Base-by-base conservation (phyloP, 495 filamentous ascomycete genomes). In the Penicillium chermesinum region DNA sequence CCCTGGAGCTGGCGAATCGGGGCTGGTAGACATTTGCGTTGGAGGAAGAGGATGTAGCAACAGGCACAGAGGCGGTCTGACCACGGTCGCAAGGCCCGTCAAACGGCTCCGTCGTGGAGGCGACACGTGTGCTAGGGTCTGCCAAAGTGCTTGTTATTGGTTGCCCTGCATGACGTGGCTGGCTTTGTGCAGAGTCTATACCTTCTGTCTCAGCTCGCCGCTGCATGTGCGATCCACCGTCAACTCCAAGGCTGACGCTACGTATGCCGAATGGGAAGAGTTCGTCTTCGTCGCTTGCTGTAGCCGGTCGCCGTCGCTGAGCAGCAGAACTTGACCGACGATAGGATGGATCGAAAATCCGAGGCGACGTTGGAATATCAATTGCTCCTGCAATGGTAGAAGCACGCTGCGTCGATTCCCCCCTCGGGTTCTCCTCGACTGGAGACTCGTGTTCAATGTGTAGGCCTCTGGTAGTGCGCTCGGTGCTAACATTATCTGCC, bases 331-430 rank as follows among this genome's bases (percentile, higher is more conserved):
- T 91, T 14, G 88, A 83, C 37, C 87, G 75, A 22, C 89, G 81
- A 43, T 72, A 76, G 46, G 76, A 67, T 22, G 81, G 79, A 39
- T 77, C 69, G 58, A 69, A 87, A 33, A 67, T 69, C 3, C 83
- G 73, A 2, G 89, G 87, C 1, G 88, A 91, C 1, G 82, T 83
- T 1, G 89, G 89, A 17, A 95, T 95, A 44, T 89, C 84, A 40
- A 94, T 93, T 2, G 88, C 85, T 34, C 72, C 85, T 2, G 83
- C 83, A 2, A 62, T 62, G 16, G 67, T 66, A 2, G 76, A 59
- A 22, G 64, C 67, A 7, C 70, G 67, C 55, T 81, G 76, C 30
- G 69, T 64, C 21, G 61, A 55, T 33, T 67, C 64, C 40, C 66
- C 57, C 46, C 61, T 62, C 5, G 62, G 46, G 27, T 62, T 69